Evolutionary conservation across 2,329 filamentous ascomycete species (phyloP), one percentile per base, ranked within the genome.

Genomic region (Apiospora hydei): DNA sequence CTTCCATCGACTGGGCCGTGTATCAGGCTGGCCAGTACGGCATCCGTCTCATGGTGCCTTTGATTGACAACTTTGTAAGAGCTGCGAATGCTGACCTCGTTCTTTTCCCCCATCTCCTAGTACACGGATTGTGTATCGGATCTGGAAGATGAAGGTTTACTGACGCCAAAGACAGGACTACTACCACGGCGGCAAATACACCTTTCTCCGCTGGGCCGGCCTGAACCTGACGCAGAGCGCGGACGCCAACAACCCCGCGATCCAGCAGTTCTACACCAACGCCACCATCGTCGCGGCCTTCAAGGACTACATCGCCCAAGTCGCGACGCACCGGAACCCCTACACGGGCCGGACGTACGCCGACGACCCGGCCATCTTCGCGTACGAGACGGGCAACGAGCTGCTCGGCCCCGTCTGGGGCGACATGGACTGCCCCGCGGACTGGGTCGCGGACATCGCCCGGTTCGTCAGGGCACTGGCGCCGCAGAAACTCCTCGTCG

Each of bases 181-280:
- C 74, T 87, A 86, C 76, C 85, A 87, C 73, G 85, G 85, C 30
- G 85, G 85, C 8, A 86, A 86, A 76, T 87, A 84, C 78, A 80
- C 81, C 74, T 87, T 86, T 76, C 78, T 87, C 43, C 83, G 85
- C 34, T 87, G 82, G 82, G 79, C 79, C 24, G 85, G 85, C 10
- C 81, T 84, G 76, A 80, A 86, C 75, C 82, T 86, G 69, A 82
- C 78, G 10, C 79, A 83, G 67, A 77, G 79, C 18, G 80, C 76
- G 38, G 82, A 85, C 74, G 57, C 57, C 13, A 41, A n/a, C 30
- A 64, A 64, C 34, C 82, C 83, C 2, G 75, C 76, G 44, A 82
- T 86, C 24, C 80, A 83, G 78, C 79, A 85, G 72, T 87, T 87
- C 77, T 87, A 87, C 77, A 85, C 80, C 57, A 84, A 87, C 74